Base-by-base conservation (phyloP, 129 eudicot species). In the Artemisia annua region DNA sequence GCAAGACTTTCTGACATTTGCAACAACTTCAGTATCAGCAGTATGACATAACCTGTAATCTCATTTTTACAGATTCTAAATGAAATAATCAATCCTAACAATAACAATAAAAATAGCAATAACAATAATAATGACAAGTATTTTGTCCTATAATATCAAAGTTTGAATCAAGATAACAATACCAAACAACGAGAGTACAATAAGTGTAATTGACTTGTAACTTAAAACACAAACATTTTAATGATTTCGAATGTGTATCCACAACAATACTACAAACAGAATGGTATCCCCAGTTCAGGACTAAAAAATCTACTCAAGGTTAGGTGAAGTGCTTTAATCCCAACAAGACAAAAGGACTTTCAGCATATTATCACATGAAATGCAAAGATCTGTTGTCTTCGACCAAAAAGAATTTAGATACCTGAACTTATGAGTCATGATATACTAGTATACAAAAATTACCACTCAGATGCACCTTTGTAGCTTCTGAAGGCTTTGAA, bases 371-470 rank as follows among this genome's bases (percentile, higher is more conserved):
- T 61, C 19, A 61, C 11, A 14, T 28, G 48, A 61, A 3, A 24
- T 61, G n/a, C 66, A 4, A 61, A 61, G 46, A 39, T 61, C 48
- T 26, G 16, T 20, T 5, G 18, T 60, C 66, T 60, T 60, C 44
- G 30, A 22, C 14, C 30, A 18, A 60, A 26, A 60, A 20, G 16
- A 7, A 60, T 3, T 28, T 61, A 28, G 18, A 61, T 61, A 6
- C 20, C 67, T 58, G 16, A 57, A 7, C 17, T 19, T 20, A 24
- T 59, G 68, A 13, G 11, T 19, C 22, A 24, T 44, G 76, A 72
- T 44, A 48, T 24, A 72, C 57, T 39, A 59, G 76, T 46, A 59
- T 48, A 59, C 58, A 59, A 72, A 59, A 72, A 5, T 13, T 71
- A 71, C 44, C 58, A 57, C 9, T 43, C 17, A 14, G 59, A 57